Evolutionary conservation across 208 protist species (phyloP).

Genomic region (Leishmania guyanensis): DNA sequence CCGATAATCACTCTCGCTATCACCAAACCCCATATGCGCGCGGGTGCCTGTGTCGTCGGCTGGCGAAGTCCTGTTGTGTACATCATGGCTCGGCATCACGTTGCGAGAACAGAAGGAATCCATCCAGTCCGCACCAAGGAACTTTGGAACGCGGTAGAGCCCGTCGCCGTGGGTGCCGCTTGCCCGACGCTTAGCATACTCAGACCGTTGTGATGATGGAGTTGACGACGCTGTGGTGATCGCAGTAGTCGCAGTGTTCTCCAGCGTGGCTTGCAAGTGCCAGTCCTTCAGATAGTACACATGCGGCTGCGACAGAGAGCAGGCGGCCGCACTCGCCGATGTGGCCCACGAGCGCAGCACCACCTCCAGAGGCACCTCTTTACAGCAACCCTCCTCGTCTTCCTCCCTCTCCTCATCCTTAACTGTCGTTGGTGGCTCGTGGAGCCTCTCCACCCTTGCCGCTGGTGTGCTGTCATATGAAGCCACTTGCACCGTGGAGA

Average conservation of each 20-base stretch:
- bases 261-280: conserved; percentile 67
- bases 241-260: conserved; percentile 13
- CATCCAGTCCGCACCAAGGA: conserved; percentile 84
- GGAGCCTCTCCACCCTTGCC: not conserved
- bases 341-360: conserved; percentile 29
- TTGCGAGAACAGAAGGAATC: conserved; percentile 51
- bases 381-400: conserved; percentile 14
- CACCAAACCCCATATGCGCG: conserved; percentile 48
- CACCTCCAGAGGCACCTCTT: conserved; percentile 1
- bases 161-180: conserved; percentile 32
- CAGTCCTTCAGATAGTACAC: conserved; percentile 81
- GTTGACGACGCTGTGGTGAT: not conserved
- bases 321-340: not conserved
- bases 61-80: not conserved
- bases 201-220: not conserved
- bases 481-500: not conserved
- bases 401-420: not conserved
- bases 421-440: not conserved
- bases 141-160: conserved; percentile 74
- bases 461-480: not conserved
- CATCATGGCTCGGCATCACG: not conserved
- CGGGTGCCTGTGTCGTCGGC: not conserved
- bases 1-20: conserved; percentile 71
- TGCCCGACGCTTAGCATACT: not conserved
- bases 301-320: not conserved